Conservation (phyloP, 495 filamentous ascomycete species). For the Daldinia bambusicola region DNA sequence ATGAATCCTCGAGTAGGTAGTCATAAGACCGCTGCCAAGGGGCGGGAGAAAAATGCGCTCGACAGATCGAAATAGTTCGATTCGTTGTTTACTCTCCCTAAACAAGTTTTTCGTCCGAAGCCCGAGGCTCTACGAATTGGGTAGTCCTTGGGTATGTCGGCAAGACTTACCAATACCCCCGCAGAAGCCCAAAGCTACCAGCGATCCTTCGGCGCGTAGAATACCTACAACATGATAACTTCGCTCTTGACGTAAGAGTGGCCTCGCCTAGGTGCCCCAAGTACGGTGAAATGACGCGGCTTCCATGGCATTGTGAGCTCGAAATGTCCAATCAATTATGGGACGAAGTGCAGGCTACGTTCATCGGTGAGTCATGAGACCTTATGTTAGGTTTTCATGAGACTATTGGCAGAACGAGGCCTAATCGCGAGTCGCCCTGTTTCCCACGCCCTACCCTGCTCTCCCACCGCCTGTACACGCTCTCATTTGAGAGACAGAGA, state of each 20-base stretch:
- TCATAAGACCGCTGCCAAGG: neutral
- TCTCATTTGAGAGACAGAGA: neutral
- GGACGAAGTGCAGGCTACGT: slow-evolving; percentile 20
- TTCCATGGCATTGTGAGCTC: slow-evolving; percentile 6
- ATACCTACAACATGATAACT: slow-evolving; percentile 5
- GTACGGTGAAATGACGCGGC: slow-evolving; percentile 19
- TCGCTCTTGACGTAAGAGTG: slow-evolving; percentile 18
- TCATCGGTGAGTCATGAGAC: slow-evolving; percentile 6
- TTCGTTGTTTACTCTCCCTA: neutral
- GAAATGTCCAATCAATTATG: slow-evolving; percentile 23
- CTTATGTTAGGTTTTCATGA: neutral
- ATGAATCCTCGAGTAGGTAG: slow-evolving; percentile 4
- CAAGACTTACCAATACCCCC: slow-evolving; percentile 13
- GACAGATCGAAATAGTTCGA: neutral
- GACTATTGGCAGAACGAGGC: slow-evolving; percentile 13
- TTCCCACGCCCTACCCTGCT: neutral
- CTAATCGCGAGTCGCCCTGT: slow-evolving; percentile 19
- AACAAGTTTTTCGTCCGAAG: neutral
- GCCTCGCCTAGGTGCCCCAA: neutral
- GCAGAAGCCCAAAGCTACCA: slow-evolving; percentile 15
- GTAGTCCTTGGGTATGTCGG: slow-evolving; percentile 11
- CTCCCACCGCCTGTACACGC: neutral
- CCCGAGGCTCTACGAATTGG: slow-evolving; percentile 12
- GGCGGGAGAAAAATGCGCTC: slow-evolving; percentile 3
- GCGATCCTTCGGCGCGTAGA: neutral